Percentiles rank a stretch among this genome's conserved stretches.
These are phyloP conservation scores for Podaxis sp. DNA, from an alignment of 768 basidiomycete genomes.

Conservation along the genomic window DNA sequence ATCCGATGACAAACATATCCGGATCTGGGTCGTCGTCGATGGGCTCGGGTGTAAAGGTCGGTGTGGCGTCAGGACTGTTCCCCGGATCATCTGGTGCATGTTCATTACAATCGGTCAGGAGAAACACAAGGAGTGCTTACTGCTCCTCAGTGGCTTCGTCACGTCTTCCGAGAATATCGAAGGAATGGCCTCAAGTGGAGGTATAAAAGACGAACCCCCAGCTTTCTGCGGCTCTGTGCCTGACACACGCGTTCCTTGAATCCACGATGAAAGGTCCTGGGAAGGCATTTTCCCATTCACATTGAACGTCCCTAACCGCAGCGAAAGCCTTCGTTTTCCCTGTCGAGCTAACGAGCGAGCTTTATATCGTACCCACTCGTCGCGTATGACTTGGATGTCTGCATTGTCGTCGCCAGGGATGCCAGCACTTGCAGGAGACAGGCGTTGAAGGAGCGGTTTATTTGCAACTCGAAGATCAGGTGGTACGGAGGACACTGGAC, in stretches of 20 bases:
- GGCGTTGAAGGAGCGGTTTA: conserved; percentile 47
- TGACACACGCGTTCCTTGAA: conserved; percentile 33
- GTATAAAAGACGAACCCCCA: conserved; percentile 20
- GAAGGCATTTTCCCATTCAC: conserved; percentile 78
- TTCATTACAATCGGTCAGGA: background rate
- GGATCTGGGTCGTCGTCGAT: conserved; percentile 37
- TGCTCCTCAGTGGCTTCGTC: conserved; percentile 25
- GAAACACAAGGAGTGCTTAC: conserved; percentile 20
- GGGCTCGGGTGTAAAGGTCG: conserved; percentile 10
- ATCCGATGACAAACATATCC: conserved; percentile 73
- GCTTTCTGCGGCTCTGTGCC: background rate
- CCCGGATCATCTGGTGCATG: background rate
- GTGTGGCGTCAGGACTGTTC: background rate
- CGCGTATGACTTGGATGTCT: conserved; percentile 59
- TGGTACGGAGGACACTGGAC: conserved; percentile 41
- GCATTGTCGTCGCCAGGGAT: conserved; percentile 55
- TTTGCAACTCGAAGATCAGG: conserved; percentile 55
- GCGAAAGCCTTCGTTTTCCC: conserved; percentile 32
- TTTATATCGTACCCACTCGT: conserved; percentile 59
- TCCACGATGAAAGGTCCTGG: conserved; percentile 70
- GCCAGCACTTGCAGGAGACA: conserved; percentile 66
- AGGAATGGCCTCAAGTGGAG: conserved; percentile 34
- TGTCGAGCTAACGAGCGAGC: conserved; percentile 37
- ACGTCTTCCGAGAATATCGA: conserved; percentile 35
- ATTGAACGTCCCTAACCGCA: conserved; percentile 82